Conservation (phyloP, 305 asterid genomes). For the Fraxinus sp. region DNA sequence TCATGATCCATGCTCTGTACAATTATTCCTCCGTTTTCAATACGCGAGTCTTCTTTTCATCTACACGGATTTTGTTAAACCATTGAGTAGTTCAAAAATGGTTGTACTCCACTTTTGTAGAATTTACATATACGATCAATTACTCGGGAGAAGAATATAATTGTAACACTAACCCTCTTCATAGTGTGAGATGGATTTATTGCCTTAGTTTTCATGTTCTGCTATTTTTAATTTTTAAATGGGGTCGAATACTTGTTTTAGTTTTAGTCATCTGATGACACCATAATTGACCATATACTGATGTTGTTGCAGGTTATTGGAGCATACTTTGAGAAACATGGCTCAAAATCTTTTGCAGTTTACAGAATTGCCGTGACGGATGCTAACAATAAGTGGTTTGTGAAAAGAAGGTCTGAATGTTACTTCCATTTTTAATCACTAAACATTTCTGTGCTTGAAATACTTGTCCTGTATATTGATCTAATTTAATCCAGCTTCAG, state of each 20-base stretch:
- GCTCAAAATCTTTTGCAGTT: constrained; percentile 92
- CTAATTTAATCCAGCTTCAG: neutral
- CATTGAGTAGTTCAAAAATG: constrained; percentile 2
- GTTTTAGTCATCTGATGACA: constrained; percentile 18
- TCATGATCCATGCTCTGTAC: constrained; percentile 5
- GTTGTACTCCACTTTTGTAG: neutral
- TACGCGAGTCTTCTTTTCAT: constrained; percentile 11
- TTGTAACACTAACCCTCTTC: constrained; percentile 6
- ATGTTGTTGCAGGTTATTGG: constrained; percentile 73
- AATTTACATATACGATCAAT: constrained; percentile 6
- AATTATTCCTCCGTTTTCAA: constrained; percentile 17
- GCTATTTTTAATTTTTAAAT: constrained; percentile 18
- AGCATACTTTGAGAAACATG: constrained; percentile 91
- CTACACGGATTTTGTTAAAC: neutral
- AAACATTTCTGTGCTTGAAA: constrained; percentile 19
- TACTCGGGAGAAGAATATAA: neutral
- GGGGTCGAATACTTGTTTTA: neutral
- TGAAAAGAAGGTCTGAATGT: constrained; percentile 74
- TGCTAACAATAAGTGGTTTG: constrained; percentile 76
- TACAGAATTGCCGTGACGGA: constrained; percentile 86
- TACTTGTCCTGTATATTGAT: constrained; percentile 9
- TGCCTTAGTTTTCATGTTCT: neutral
- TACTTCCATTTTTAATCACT: constrained; percentile 22
- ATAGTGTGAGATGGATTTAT: constrained; percentile 6
- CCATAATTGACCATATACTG: constrained; percentile 28